Base-by-base conservation (phyloP, 306 rosid genomes). In the Rosa lucieae region DNA sequence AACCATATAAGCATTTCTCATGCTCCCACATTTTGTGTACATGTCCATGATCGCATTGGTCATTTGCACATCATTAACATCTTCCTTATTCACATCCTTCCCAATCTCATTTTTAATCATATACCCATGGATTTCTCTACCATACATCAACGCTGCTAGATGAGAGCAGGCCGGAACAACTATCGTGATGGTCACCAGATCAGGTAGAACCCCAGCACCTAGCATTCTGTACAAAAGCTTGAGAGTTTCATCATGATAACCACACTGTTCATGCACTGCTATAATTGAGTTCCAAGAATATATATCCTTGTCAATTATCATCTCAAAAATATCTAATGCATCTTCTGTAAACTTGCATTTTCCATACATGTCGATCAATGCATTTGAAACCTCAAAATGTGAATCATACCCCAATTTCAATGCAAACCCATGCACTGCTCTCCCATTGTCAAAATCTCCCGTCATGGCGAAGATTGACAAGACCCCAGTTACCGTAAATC, bases 221-320 rank as follows among this genome's bases (percentile, higher is more conserved):
- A 92, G 76, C 97, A 94, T 92, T 84, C 82, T 84, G 37, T 82
- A 84, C 68, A 91, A 94, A 73, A 92, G 86, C 83, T 84, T 84
- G 79, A 94, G 67, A 77, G 91, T 86, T 59, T 75, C 89, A 29
- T 79, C 82, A 70, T 91, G 88, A 85, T 91, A 91, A 59, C 84
- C 84, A 2, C 90, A 84, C 58, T 77, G 90, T 80, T 89, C 90
- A 80, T 83, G 93, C 86, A 87, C 90, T 0, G 93, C 80, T 48
- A 92, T 68, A 78, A 94, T 86, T 10, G 97, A 92, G 86, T 94
- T 94, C 97, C 98, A 94, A 12, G 97, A 92, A 79, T 83, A 89
- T 47, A 90, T 65, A 80, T 92, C 97, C 87, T 89, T 91, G 79
- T 87, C 97, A 58, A 75, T 74, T 86, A 92, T 91, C 79, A 58